Conservation (phyloP, 192 early-diverging fungal genomes). For the Podila epicladia region DNA sequence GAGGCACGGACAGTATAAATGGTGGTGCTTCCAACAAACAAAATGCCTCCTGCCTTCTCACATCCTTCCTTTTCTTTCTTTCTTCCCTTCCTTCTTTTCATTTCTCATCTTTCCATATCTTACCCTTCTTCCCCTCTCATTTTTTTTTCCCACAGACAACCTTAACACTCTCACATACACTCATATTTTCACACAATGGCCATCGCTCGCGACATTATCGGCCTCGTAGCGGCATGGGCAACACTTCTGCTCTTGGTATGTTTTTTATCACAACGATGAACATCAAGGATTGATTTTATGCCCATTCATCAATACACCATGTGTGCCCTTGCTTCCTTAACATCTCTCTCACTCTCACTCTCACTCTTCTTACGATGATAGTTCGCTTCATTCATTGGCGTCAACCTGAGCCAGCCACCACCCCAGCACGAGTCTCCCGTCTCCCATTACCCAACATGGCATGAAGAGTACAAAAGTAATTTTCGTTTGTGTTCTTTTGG, state of each 20-base stretch:
- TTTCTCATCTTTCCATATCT: background rate
- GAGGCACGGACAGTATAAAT: too few relatives aligned
- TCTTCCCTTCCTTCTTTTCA: background rate
- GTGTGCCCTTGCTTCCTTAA: too few relatives aligned
- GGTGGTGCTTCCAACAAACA: background rate
- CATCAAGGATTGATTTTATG: background rate
- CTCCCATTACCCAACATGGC: constrained; percentile 44
- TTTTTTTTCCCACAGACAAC: background rate
- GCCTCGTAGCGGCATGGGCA: background rate
- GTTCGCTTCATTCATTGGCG: constrained; percentile 23
- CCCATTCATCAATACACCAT: background rate
- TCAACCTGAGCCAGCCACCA: constrained; percentile 23
- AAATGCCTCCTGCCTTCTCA: background rate
- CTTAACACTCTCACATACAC: background rate
- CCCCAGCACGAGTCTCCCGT: constrained; percentile 30
- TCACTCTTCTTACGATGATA: background rate
- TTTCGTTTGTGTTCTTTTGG: background rate
- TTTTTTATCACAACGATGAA: background rate
- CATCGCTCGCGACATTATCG: background rate
- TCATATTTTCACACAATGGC: background rate
- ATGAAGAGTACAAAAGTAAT: constrained; percentile 32
- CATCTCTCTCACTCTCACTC: too few relatives aligned
- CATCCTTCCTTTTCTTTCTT: constrained; percentile 2
- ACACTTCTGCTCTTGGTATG: background rate
- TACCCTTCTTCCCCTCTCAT: background rate